Evolutionary conservation across 495 filamentous ascomycete species (phyloP).

Genomic region (Beverwykella pulmonaria): DNA sequence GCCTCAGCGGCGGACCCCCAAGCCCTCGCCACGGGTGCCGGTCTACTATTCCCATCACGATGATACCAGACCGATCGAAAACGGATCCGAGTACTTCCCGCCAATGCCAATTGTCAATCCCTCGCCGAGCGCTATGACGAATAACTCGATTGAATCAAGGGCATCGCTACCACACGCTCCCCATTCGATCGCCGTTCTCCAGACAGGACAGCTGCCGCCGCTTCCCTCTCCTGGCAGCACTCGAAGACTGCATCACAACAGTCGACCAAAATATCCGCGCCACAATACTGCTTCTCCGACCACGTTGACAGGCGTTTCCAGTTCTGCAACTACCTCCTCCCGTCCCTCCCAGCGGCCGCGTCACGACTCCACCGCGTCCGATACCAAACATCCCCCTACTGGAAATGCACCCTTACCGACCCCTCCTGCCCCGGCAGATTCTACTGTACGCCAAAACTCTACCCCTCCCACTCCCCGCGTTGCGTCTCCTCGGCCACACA

Average conservation of each 20-base stretch:
- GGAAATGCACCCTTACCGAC: conserved; percentile 60
- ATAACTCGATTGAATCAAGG: conserved; percentile 41
- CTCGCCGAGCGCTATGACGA: conserved; percentile 43
- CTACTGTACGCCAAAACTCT: conserved; percentile 47
- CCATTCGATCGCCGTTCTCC: conserved; percentile 75
- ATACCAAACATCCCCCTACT: conserved; percentile 41
- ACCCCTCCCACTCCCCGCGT: conserved; percentile 63
- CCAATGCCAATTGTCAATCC: conserved; percentile 67
- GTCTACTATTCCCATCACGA: conserved; percentile 59
- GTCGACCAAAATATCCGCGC: conserved; percentile 62
- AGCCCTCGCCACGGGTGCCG: conserved; percentile 72
- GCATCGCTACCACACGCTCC: conserved; percentile 48
- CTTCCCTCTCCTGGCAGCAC: conserved; percentile 78
- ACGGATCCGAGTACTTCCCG: conserved; percentile 84
- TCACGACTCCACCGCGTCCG: conserved; percentile 45
- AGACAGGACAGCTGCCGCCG: conserved; percentile 75
- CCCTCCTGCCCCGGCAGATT: conserved; percentile 55
- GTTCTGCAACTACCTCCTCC: conserved; percentile 26
- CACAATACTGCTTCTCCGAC: conserved; percentile 85
- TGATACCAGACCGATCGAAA: conserved; percentile 68
- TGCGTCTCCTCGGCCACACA: conserved; percentile 58
- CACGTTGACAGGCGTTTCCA: conserved; percentile 48
- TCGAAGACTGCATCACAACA: conserved; percentile 49
- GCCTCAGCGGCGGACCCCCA: conserved; percentile 78
- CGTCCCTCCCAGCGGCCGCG: conserved; percentile 36